These are phyloP conservation scores for Trichosporon faecale DNA, from an alignment of 1,284 basidiomycete species.

Conservation along the genomic window DNA sequence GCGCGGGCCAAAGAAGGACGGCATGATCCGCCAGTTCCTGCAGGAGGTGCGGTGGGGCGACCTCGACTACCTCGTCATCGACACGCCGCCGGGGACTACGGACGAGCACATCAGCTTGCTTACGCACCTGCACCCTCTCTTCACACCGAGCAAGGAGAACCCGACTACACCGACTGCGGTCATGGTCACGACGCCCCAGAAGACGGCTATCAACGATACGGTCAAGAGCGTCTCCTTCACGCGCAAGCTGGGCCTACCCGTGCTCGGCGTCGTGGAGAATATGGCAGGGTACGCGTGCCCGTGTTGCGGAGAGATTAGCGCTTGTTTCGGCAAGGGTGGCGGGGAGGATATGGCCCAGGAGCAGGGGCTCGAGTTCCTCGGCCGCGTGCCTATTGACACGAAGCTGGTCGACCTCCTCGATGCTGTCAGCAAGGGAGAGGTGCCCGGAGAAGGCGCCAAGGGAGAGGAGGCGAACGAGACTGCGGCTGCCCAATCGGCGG, in stretches of 20 bases:
- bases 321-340: conserved; percentile 92
- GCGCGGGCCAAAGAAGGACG: conserved; percentile 99
- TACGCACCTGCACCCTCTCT: conserved; percentile 85
- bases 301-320: conserved; percentile 87
- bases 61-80: conserved; percentile 92
- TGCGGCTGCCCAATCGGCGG: neutral
- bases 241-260: conserved; percentile 74
- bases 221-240: conserved; percentile 96
- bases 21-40: conserved; percentile 98
- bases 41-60: conserved; percentile 96
- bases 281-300: conserved; percentile 99
- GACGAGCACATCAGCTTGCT: conserved; percentile 96
- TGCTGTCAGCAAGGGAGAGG: conserved; percentile 56
- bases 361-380: conserved; percentile 75
- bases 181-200: conserved; percentile 96
- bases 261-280: conserved; percentile 95
- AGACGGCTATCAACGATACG: conserved; percentile 89
- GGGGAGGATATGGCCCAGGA: conserved; percentile 78
- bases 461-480: conserved; percentile 7
- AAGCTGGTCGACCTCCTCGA: conserved; percentile 86
- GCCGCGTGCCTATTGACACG: conserved; percentile 89
- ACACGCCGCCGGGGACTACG: conserved; percentile 96
- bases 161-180: conserved; percentile 64
- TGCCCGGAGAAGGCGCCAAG: conserved; percentile 34
- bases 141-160: conserved; percentile 56